Base-by-base conservation (phyloP, 768 basidiomycete species). In the Mycena kentingensis region DNA sequence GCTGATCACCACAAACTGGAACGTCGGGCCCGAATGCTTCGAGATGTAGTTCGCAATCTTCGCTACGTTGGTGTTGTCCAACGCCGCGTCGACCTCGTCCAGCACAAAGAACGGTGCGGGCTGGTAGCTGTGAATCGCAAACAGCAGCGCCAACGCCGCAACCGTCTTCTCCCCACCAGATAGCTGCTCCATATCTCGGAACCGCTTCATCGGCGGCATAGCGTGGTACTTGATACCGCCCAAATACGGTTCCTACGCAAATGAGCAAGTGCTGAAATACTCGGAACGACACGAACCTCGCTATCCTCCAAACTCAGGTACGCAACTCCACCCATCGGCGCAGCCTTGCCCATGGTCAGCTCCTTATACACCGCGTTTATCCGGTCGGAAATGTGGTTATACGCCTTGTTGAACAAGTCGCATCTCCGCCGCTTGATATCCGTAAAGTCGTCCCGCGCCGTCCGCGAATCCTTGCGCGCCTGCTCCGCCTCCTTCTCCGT, bases 181-280 rank as follows among this genome's bases (percentile, higher is more conserved):
- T 13, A 98, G 76, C 67, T 98, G 96, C 53, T 98, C 95, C 95
- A 98, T 98, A 66, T 98, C 97, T 55, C 95, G 82, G 80, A 98
- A 98, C 2, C 94, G 89, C 68, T 99, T 99, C 88, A 98, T 96
- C 1, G 97, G 97, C 0, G 97, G 97, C 97, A 98, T 99, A 1
- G 96, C 95, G 65, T 98, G 96, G 67, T 98, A 98, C 70, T 97
- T 98, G 74, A 99, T 92, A 48, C 97, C 93, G 31, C 82, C 85
- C 26, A 67, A 65, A 45, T 68, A 67, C 22, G 63, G 68, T 62
- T 71, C 69, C 70, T 73, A 36, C 12, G n/a, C 38, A 28, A 35
- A 42, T 26, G n/a, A 31, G 24, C 18, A 2, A 59, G 31, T 37
- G 22, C 22, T 21, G 13, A 4, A 41, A 11, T 7, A 15, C 16